phyloP scores from a whole-genome alignment of 179 eudicot species.

The Pouteria campechiana region DNA sequence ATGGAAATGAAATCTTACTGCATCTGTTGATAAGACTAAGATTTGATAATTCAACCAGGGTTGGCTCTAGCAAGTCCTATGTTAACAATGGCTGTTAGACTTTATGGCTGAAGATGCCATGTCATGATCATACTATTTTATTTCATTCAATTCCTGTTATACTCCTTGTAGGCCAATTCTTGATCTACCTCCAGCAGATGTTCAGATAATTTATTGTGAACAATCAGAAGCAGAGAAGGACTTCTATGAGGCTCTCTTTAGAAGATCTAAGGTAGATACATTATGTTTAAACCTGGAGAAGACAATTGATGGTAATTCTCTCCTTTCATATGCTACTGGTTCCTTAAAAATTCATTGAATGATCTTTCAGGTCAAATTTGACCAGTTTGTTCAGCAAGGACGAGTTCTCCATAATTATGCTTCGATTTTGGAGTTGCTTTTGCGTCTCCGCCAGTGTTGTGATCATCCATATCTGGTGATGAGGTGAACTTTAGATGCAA shows the following conservation, averaged over 20 bases:
- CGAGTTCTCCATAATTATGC: conserved; percentile 94
- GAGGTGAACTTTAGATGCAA: too few species aligned
- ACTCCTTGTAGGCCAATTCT: conserved; percentile 66
- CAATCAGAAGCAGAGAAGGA: conserved; percentile 90
- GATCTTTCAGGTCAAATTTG: conserved; percentile 76
- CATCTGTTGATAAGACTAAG: too few species aligned
- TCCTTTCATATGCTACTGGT: too few species aligned
- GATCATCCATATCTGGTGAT: conserved; percentile 98
- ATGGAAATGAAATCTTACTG: too few species aligned
- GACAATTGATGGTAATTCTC: too few species aligned
- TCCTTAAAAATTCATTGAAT: background rate
- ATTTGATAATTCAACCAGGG: too few species aligned
- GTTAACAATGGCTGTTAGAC: too few species aligned
- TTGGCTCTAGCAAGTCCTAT: too few species aligned
- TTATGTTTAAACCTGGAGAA: too few species aligned
- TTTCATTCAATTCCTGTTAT: background rate
- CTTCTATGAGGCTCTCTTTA: conserved; percentile 90
- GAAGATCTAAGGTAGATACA: conserved; percentile 90
- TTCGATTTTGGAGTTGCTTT: conserved; percentile 80
- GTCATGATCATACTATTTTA: background rate
- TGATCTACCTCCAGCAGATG: conserved; percentile 85
- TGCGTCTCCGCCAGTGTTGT: conserved; percentile 97
- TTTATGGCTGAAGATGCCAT: too few species aligned
- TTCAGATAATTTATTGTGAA: conserved; percentile 77
- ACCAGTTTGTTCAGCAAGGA: conserved; percentile 96